Evolutionary conservation across 495 filamentous ascomycete species (phyloP).

Genomic region (Penicillium bialowiezense): DNA sequence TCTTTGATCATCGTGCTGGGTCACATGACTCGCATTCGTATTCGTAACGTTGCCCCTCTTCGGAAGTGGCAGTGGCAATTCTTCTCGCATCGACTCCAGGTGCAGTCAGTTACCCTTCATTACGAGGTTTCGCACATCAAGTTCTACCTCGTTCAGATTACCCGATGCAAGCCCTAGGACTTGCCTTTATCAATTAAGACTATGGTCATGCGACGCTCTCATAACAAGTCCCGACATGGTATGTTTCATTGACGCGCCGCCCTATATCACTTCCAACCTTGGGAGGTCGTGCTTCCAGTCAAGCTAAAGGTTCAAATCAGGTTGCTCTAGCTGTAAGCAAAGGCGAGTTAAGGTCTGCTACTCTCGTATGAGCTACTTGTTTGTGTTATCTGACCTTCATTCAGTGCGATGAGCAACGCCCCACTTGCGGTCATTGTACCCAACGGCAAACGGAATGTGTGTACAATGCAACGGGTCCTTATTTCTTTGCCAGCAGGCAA

Average conservation of each 20-base stretch:
- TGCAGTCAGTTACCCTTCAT: too few species aligned
- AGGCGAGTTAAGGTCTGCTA: conserved; percentile 25
- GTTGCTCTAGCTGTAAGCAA: conserved; percentile 23
- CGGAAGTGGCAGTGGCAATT: not conserved
- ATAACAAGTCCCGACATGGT: conserved; percentile 22
- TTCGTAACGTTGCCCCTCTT: conserved; percentile 8
- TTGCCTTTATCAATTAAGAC: too few species aligned
- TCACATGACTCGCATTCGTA: conserved; percentile 1
- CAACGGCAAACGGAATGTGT: conserved; percentile 19
- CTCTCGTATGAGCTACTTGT: not conserved
- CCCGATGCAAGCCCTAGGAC: too few species aligned
- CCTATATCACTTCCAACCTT: too few species aligned
- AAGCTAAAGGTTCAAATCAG: not conserved
- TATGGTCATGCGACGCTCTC: conserved; percentile 18
- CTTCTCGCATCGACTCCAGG: not conserved
- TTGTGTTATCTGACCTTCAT: not conserved
- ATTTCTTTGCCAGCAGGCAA: conserved; percentile 13
- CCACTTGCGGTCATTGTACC: conserved; percentile 18
- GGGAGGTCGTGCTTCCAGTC: too few species aligned
- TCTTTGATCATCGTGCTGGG: too few species aligned
- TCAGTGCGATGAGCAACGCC: conserved; percentile 26
- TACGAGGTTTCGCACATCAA: too few species aligned
- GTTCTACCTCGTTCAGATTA: too few species aligned
- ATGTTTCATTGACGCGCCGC: not conserved
- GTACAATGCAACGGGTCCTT: conserved; percentile 15